Conservation (phyloP, 75 land plant species). For the Pinus albicaulis region DNA sequence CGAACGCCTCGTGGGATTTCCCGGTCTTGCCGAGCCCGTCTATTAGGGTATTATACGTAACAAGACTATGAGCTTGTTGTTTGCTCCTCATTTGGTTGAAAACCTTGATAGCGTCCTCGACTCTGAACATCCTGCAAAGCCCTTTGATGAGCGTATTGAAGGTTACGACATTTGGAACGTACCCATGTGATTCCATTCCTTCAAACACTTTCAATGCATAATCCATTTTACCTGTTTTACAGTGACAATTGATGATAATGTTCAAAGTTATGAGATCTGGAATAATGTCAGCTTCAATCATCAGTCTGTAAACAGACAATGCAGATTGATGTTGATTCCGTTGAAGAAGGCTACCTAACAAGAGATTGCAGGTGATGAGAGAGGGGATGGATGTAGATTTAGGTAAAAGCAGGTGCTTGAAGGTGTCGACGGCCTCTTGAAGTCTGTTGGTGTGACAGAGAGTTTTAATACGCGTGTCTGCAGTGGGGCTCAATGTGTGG, state of each 20-base stretch:
- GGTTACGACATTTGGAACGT: constrained; percentile 17
- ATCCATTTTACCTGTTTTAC: background rate
- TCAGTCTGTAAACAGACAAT: constrained; percentile 2
- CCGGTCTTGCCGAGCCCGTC: constrained; percentile 1
- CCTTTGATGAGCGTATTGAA: constrained; percentile 31
- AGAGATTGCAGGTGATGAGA: constrained; percentile 10
- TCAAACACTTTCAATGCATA: constrained; percentile 10
- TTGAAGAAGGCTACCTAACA: constrained; percentile 4
- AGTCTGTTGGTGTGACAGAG: too few relatives aligned
- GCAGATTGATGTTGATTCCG: constrained; percentile 2
- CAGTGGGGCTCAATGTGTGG: too few relatives aligned
- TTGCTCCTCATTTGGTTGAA: constrained; percentile 1
- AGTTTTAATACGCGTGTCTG: too few relatives aligned
- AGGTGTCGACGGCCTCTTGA: too few relatives aligned
- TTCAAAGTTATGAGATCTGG: constrained; percentile 13
- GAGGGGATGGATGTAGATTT: background rate
- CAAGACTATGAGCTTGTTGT: constrained; percentile 10
- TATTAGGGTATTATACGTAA: constrained; percentile 14
- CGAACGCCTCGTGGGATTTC: constrained; percentile 4
- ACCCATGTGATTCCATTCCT: constrained; percentile 1
- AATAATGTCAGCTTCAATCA: background rate
- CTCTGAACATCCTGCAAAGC: background rate
- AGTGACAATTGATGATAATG: constrained; percentile 13
- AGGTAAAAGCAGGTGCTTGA: background rate
- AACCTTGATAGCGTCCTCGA: constrained; percentile 4